Evolutionary conservation across 345 rosid genomes (phyloP).

Genomic region (Pelargonium nanum): DNA sequence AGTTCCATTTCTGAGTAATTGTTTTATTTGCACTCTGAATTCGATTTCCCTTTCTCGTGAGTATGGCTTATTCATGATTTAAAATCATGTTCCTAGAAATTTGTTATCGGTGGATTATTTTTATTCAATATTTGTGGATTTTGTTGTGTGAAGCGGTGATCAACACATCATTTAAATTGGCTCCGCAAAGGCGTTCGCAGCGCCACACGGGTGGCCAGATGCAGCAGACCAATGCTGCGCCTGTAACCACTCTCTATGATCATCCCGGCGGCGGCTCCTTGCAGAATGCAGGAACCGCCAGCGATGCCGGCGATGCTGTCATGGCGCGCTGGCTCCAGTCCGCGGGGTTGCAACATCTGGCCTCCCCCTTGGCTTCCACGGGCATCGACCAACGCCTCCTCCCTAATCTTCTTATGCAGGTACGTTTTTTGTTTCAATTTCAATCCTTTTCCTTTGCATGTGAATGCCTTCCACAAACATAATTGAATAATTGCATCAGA

Average conservation of each 20-base stretch:
- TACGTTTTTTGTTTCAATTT: conserved; percentile 10
- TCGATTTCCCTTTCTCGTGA: no score
- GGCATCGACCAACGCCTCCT: conserved; percentile 74
- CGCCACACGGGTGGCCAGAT: conserved; percentile 99
- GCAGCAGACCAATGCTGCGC: conserved; percentile 92
- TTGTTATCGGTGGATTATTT: neutral
- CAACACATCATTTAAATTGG: conserved; percentile 83
- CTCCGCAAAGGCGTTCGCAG: conserved; percentile 99
- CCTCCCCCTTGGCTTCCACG: conserved; percentile 80
- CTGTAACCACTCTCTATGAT: conserved; percentile 75
- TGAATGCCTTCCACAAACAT: no score
- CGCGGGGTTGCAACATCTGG: conserved; percentile 99
- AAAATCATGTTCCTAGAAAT: neutral
- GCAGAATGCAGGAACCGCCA: conserved; percentile 51
- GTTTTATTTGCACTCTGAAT: neutral
- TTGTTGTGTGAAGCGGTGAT: conserved; percentile 40
- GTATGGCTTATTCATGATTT: no score
- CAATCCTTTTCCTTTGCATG: no score
- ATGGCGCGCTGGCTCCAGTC: conserved; percentile 99
- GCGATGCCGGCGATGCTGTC: conserved; percentile 86
- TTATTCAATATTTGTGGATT: no score
- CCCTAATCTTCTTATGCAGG: conserved; percentile 92
- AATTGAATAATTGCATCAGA: no score
- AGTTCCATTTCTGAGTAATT: no score
- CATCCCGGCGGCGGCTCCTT: conserved; percentile 36